These are phyloP conservation scores for Skeletonema grethae DNA, from an alignment of 108 stramenopile species.

Conservation along the genomic window DNA sequence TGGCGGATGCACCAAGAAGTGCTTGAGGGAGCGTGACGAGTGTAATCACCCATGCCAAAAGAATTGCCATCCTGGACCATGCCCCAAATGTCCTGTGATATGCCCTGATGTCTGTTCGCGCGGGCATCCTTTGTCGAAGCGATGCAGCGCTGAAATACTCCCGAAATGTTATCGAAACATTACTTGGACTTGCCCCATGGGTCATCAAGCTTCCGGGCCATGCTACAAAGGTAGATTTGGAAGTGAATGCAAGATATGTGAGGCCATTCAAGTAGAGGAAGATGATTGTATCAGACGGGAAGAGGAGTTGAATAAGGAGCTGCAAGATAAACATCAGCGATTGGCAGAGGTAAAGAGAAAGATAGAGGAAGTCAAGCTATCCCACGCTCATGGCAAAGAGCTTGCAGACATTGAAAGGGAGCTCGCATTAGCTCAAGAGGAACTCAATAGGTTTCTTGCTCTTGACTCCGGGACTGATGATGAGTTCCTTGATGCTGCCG, in stretches of 20 bases:
- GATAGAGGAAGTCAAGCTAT: not conserved
- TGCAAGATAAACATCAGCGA: not conserved
- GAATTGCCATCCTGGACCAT: not conserved
- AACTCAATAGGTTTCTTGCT: not conserved
- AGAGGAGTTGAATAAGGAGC: not conserved
- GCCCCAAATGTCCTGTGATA: not conserved
- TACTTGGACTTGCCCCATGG: slow-evolving; percentile 1
- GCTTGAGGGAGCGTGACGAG: not conserved
- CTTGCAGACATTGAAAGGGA: not conserved
- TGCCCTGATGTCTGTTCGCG: not conserved
- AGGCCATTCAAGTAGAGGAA: not conserved
- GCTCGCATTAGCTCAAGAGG: not conserved
- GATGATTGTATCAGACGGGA: not conserved
- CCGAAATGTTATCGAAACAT: not conserved
- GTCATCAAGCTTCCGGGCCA: not conserved
- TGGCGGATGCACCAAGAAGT: slow-evolving; percentile 1
- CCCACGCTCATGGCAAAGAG: not conserved
- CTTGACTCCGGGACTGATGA: not conserved
- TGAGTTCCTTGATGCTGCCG: not conserved
- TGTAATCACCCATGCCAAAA: slow-evolving; percentile 1
- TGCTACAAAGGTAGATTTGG: not conserved
- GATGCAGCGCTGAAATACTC: not conserved
- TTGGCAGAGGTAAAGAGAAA: not conserved
- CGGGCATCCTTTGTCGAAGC: not conserved
- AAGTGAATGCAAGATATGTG: not conserved